phyloP scores from a whole-genome alignment of 2,329 filamentous ascomycete genomes.

The Lasiodiplodia hormozganensis region DNA sequence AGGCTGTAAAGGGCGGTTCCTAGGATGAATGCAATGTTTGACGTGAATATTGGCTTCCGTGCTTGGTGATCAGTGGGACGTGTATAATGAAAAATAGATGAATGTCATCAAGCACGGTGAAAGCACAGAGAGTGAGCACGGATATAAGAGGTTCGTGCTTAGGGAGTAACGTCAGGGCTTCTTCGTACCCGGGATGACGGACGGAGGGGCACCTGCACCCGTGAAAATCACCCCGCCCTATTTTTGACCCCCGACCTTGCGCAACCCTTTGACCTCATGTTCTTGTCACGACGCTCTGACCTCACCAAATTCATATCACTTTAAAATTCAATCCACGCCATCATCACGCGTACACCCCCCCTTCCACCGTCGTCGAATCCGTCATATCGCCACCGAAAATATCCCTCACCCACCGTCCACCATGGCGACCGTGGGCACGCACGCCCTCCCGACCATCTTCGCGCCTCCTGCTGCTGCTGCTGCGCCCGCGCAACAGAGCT shows the following conservation, averaged over 20 bases:
- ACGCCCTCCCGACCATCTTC: constrained; percentile 31
- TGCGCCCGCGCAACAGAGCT: no score
- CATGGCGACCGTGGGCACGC: constrained; percentile 17
- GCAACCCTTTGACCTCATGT: background rate
- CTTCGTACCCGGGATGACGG: background rate
- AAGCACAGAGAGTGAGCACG: constrained; percentile 12
- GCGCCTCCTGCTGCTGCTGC: constrained; percentile 12
- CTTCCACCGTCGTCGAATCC: background rate
- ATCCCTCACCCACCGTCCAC: constrained; percentile 2
- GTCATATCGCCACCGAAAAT: background rate
- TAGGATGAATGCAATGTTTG: constrained; percentile 28
- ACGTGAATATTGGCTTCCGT: constrained; percentile 26
- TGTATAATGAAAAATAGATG: background rate
- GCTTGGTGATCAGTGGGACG: constrained; percentile 15
- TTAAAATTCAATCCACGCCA: background rate
- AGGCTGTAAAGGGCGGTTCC: constrained; percentile 20
- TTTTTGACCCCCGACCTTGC: constrained; percentile 7
- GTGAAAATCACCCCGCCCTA: constrained; percentile 28
- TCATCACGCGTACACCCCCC: background rate
- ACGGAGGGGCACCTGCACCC: constrained; percentile 14
- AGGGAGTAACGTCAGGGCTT: constrained; percentile 6
- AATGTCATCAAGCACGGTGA: constrained; percentile 16
- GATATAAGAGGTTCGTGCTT: constrained; percentile 11
- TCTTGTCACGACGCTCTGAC: background rate
- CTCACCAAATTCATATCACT: background rate